These are phyloP conservation scores for Boletus bicolor DNA, from an alignment of 768 basidiomycete species.

Conservation along the genomic window DNA sequence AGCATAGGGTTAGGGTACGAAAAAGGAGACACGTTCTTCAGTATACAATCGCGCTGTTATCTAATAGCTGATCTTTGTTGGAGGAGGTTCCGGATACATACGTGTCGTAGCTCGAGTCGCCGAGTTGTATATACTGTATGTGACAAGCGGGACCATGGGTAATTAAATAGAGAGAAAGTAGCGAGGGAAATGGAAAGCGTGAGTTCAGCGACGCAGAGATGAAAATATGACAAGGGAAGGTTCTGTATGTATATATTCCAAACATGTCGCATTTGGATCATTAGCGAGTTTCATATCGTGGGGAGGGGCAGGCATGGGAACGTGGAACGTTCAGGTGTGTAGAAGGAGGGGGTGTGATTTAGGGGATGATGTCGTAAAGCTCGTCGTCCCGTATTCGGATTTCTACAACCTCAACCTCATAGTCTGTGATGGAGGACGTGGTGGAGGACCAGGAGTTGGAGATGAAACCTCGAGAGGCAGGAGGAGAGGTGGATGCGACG, in stretches of 20 bases:
- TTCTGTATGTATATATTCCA: constrained; percentile 15
- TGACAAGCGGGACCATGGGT: background rate
- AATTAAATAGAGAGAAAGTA: background rate
- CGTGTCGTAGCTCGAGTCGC: constrained; percentile 1
- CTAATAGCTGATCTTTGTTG: constrained; percentile 4
- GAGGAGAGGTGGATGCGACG: constrained; percentile 80
- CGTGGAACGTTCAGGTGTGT: too few relatives aligned
- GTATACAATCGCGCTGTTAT: constrained; percentile 14
- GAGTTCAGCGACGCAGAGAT: constrained; percentile 4
- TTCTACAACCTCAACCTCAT: constrained; percentile 85
- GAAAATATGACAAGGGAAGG: background rate
- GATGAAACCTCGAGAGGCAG: constrained; percentile 61
- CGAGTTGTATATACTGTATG: constrained; percentile 2
- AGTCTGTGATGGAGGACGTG: constrained; percentile 65
- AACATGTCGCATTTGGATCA: constrained; percentile 10
- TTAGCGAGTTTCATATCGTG: constrained; percentile 11
- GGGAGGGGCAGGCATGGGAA: background rate
- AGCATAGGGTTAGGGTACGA: background rate
- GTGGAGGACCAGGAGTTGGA: constrained; percentile 68
- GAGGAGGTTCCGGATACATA: constrained; percentile 4
- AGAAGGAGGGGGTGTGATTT: constrained; percentile 1
- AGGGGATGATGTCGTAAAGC: constrained; percentile 72
- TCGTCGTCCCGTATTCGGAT: constrained; percentile 81
- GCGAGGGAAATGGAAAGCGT: constrained; percentile 4
- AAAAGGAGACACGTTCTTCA: background rate